phyloP scores from a whole-genome alignment of 768 basidiomycete species.

The Suillus cothurnatus region DNA sequence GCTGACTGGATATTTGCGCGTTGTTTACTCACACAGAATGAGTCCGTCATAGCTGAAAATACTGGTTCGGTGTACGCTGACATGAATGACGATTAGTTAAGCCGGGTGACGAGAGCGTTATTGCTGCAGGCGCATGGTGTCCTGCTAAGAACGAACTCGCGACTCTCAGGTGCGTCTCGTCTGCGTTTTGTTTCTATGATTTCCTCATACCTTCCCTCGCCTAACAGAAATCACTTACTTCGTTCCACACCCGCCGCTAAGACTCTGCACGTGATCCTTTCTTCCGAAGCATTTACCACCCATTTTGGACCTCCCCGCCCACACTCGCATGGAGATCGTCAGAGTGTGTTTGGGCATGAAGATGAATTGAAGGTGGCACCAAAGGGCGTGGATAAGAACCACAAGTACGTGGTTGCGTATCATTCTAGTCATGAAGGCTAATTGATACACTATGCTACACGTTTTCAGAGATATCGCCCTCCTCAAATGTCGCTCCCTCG shows the following conservation, averaged over 20 bases:
- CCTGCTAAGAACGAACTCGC: slow-evolving; percentile 79
- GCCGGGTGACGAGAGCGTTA: slow-evolving; percentile 64
- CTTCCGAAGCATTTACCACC: slow-evolving; percentile 67
- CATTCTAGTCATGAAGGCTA: not conserved
- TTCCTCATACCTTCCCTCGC: not conserved
- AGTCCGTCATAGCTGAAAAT: not conserved
- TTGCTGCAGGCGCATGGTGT: slow-evolving; percentile 84
- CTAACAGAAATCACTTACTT: slow-evolving; percentile 58
- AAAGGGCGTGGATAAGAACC: not conserved
- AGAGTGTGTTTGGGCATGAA: slow-evolving; percentile 84
- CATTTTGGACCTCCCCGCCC: slow-evolving; percentile 75
- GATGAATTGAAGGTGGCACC: slow-evolving; percentile 91
- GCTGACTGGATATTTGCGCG: not conserved
- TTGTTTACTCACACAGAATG: not conserved
- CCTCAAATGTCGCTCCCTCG: slow-evolving; percentile 69
- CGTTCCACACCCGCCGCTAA: slow-evolving; percentile 44
- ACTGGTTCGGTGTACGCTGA: not conserved
- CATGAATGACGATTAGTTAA: slow-evolving; percentile 47
- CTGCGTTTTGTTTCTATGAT: not conserved
- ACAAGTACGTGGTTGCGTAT: not conserved
- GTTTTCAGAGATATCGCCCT: slow-evolving; percentile 73
- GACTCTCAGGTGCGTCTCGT: slow-evolving; percentile 58
- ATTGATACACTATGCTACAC: not conserved
- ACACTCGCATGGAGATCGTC: slow-evolving; percentile 59
- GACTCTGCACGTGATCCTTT: slow-evolving; percentile 68